A percentile compares a stretch with the other conserved stretches of the same genome.
phyloP scores from a whole-genome alignment of 768 basidiomycete genomes.

The Leccinum pellstonianum region DNA sequence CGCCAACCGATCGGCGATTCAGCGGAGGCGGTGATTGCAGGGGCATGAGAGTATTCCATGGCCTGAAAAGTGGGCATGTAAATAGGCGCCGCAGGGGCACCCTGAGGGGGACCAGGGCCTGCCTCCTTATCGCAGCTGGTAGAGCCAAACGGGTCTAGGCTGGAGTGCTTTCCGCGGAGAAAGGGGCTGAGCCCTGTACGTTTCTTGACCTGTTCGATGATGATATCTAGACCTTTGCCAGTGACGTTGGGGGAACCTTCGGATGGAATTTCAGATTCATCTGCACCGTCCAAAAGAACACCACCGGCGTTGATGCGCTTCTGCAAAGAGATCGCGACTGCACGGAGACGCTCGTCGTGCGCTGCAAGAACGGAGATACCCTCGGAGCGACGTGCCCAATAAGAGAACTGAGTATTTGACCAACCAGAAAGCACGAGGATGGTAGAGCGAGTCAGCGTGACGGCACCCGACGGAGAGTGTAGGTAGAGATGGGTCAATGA shows the following conservation, averaged over 20 bases:
- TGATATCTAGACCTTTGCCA: slow-evolving; percentile 49
- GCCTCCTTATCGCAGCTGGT: slow-evolving; percentile 36
- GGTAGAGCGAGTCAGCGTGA: slow-evolving; percentile 47
- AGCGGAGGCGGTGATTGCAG: slow-evolving; percentile 30
- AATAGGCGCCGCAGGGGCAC: slow-evolving; percentile 29
- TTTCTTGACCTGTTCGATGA: slow-evolving; percentile 50
- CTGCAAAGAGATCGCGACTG: slow-evolving; percentile 42
- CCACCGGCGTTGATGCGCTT: slow-evolving; percentile 38
- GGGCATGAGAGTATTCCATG: slow-evolving; percentile 38
- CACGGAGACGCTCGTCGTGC: slow-evolving; percentile 40
- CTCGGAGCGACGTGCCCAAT: slow-evolving; percentile 52
- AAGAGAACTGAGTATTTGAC: slow-evolving; percentile 55
- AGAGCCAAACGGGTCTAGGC: slow-evolving; percentile 49
- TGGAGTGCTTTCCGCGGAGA: slow-evolving; percentile 50
- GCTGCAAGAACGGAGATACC: slow-evolving; percentile 46
- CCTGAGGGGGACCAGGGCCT: slow-evolving; percentile 28
- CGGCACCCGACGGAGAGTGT: slow-evolving; percentile 40
- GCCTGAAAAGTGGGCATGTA: slow-evolving; percentile 43
- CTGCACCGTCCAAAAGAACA: slow-evolving; percentile 29
- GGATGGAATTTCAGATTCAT: slow-evolving; percentile 23
- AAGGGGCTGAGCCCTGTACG: slow-evolving; percentile 47
- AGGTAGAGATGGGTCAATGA: slow-evolving; percentile 42
- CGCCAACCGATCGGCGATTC: slow-evolving; percentile 31
- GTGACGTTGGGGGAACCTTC: slow-evolving; percentile 42
- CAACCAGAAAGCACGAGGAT: slow-evolving; percentile 49